Evolutionary conservation across 352 stramenopile species (phyloP).

Genomic region (Phytopythium oedochilum): DNA sequence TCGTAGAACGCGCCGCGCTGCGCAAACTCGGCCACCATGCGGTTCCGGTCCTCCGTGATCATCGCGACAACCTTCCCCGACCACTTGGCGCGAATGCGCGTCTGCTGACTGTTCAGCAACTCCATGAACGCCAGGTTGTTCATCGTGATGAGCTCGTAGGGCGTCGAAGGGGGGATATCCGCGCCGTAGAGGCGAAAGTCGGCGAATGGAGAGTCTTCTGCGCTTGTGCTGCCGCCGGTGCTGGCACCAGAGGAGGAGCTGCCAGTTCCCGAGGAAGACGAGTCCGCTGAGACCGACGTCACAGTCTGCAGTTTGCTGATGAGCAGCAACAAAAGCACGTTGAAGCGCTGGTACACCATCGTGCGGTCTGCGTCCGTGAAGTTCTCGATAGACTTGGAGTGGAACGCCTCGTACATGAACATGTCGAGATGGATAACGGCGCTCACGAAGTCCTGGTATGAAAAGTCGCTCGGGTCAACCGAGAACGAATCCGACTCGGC

Average conservation of each 20-base stretch:
- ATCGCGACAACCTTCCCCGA: conserved; percentile 39
- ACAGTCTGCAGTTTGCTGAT: conserved; percentile 36
- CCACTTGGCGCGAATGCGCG: conserved; percentile 38
- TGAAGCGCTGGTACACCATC: conserved; percentile 35
- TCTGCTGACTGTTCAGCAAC: conserved; percentile 40
- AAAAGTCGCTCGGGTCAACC: conserved; percentile 34
- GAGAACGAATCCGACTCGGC: conserved; percentile 7
- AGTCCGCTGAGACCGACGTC: conserved; percentile 26
- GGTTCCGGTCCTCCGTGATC: conserved; percentile 55
- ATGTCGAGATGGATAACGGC: conserved; percentile 40
- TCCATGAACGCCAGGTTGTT: conserved; percentile 47
- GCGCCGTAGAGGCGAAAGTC: conserved; percentile 37
- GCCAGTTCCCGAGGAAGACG: conserved; percentile 9
- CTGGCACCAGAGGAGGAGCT: neutral
- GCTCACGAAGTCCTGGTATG: conserved; percentile 50
- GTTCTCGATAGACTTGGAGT: conserved; percentile 40
- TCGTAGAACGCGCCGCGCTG: conserved; percentile 36
- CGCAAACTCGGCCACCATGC: conserved; percentile 38
- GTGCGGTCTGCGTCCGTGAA: conserved; percentile 30
- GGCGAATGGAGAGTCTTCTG: conserved; percentile 10
- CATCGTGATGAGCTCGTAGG: conserved; percentile 49
- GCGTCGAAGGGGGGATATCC: conserved; percentile 40
- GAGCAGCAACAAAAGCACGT: conserved; percentile 28
- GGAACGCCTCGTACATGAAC: conserved; percentile 59
- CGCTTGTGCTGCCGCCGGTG: neutral